Evolutionary conservation across 768 basidiomycete species (phyloP), one percentile per base, ranked within the genome.

Genomic region (Trametes maxima): DNA sequence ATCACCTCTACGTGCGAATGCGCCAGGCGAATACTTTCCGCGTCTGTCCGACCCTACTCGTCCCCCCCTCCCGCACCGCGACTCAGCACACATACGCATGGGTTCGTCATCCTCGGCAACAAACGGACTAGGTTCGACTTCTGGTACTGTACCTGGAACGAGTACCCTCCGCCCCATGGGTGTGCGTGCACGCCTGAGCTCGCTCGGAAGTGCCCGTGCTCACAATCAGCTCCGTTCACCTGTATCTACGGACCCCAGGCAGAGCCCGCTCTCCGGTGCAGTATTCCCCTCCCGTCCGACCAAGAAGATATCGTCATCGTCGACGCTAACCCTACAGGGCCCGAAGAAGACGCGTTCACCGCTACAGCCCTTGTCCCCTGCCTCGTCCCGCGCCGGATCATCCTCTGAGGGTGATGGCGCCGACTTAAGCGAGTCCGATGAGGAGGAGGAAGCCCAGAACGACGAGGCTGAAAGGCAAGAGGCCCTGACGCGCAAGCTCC

Each of bases 391-490:
- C 13, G 55, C 61, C 4, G 65, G 58, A n/a, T 62, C 63, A 17
- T 62, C 66, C 12, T 60, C 63, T 0, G 55, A 52, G 1, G 48
- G 54, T 14, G 57, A 24, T 2, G 51, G 24, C 28, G 50, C 52
- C 19, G 50, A 53, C 8, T 54, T 70, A 4, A 61, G 42, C 13
- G 87, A 87, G 53, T 84, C 82, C 24, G 84, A 82, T 17, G 67
- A 65, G 7, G 85, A 90, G 47, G 84, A 83, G 36, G 83, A 82
- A 7, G 74, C 79, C 43, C 76, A 79, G 66, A 86, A 87, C 65
- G 90, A 92, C 64, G 89, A 92, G 67, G 79, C 80, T 28, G 90
- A 92, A 69, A 85, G 89, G 61, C 85, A 87, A 64, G 85, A 89
- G 53, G 77, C 82, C 0, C 70, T 92, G 43, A 83, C 85, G 52